A percentile compares a stretch with the other conserved stretches of the same genome.
phyloP scores from a whole-genome alignment of 345 rosid species.

The Fremontodendron californicum region DNA sequence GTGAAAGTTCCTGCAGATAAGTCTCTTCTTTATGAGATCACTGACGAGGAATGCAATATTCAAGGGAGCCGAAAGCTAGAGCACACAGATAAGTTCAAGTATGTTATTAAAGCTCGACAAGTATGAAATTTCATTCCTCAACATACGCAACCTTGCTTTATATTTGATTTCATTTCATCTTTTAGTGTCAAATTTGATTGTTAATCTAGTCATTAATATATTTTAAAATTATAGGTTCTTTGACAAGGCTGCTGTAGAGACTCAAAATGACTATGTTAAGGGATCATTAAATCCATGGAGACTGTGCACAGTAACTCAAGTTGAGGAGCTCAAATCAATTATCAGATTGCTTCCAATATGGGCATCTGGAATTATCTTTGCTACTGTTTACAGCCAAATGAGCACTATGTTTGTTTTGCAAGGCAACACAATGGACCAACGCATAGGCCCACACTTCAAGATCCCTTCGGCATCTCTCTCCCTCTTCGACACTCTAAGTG shows the following conservation, averaged over 20 bases:
- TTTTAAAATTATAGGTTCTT: slow-evolving; percentile 23
- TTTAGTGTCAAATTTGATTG: neutral
- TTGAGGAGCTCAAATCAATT: slow-evolving; percentile 83
- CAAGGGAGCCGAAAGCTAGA: slow-evolving; percentile 80
- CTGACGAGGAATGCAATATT: slow-evolving; percentile 60
- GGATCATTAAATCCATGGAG: slow-evolving; percentile 58
- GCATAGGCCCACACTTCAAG: slow-evolving; percentile 64
- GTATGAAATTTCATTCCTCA: neutral
- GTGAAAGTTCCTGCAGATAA: slow-evolving; percentile 67
- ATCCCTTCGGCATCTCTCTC: slow-evolving; percentile 96
- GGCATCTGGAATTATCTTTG: slow-evolving; percentile 85
- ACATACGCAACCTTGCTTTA: neutral
- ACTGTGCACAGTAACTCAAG: slow-evolving; percentile 87
- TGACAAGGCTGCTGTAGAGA: slow-evolving; percentile 90
- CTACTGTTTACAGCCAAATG: slow-evolving; percentile 89
- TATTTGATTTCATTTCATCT: neutral
- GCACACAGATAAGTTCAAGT: slow-evolving; percentile 66
- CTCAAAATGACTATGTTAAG: slow-evolving; percentile 41
- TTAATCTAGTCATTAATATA: neutral
- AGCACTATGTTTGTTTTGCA: slow-evolving; percentile 87
- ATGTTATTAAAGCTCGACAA: neutral
- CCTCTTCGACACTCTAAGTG: slow-evolving; percentile 77
- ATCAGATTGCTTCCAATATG: slow-evolving; percentile 76
- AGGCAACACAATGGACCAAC: slow-evolving; percentile 89
- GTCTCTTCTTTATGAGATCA: slow-evolving; percentile 67